Percentiles rank a stretch among this genome's conserved stretches.
Evolutionary conservation across 2,329 filamentous ascomycete species (phyloP).

Genomic region (Aspergillus vadensis): DNA sequence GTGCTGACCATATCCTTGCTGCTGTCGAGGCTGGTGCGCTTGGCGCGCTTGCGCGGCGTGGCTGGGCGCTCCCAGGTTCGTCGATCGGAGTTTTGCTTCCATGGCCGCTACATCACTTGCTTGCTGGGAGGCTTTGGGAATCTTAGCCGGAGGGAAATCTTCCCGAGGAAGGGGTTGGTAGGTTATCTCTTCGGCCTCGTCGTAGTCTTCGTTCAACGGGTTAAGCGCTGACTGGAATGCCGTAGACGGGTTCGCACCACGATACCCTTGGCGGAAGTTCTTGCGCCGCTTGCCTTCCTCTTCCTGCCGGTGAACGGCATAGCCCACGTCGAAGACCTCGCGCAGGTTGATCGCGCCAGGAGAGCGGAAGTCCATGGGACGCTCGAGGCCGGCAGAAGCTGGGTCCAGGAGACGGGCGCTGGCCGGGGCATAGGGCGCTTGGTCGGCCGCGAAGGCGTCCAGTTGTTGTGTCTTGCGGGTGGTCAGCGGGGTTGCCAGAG

Average conservation of each 20-base stretch:
- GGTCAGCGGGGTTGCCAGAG: constrained; percentile 67
- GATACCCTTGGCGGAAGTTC: constrained; percentile 72
- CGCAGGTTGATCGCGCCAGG: constrained; percentile 93
- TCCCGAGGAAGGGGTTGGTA: constrained; percentile 20
- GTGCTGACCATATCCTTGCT: constrained; percentile 82
- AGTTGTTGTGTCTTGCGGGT: constrained; percentile 59
- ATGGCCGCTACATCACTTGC: constrained; percentile 67
- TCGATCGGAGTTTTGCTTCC: constrained; percentile 83
- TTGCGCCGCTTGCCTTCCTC: constrained; percentile 92
- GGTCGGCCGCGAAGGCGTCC: constrained; percentile 49
- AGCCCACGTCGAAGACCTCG: constrained; percentile 97
- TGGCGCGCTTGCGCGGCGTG: constrained; percentile 65
- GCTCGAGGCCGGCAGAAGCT: constrained; percentile 57
- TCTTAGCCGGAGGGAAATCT: constrained; percentile 58
- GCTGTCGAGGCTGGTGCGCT: constrained; percentile 54
- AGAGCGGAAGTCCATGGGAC: constrained; percentile 87
- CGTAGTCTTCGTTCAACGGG: constrained; percentile 64
- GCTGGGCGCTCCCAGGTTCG: constrained; percentile 67
- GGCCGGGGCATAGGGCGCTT: constrained; percentile 47
- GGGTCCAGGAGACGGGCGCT: constrained; percentile 60
- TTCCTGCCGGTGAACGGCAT: constrained; percentile 94
- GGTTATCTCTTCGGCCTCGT: constrained; percentile 57
- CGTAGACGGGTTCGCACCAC: constrained; percentile 55
- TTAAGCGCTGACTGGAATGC: constrained; percentile 66
- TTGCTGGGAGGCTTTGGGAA: constrained; percentile 64